phyloP scores from a whole-genome alignment of 208 protist genomes.

The Lotmaria passim region DNA sequence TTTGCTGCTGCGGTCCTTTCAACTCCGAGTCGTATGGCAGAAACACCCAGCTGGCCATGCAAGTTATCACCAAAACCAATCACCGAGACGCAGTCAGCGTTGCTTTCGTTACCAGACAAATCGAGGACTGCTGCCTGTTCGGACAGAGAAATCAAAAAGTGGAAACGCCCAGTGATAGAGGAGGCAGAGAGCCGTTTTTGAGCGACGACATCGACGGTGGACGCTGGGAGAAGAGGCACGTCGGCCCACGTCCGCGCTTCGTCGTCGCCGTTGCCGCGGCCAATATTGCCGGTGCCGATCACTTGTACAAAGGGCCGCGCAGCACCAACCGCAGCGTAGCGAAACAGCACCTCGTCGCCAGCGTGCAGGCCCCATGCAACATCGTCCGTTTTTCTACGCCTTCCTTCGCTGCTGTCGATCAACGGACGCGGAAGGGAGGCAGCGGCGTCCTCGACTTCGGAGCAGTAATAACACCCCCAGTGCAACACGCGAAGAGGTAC shows the following conservation, averaged over 20 bases:
- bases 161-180: constrained; percentile 53
- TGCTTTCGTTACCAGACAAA: background rate
- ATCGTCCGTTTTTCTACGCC: background rate
- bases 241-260: constrained; percentile 28
- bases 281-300: constrained; percentile 62
- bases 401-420: background rate
- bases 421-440: constrained; percentile 60
- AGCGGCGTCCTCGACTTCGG: constrained; percentile 61
- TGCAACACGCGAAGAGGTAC: constrained; percentile 38
- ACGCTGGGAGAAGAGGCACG: constrained; percentile 7
- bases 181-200: constrained; percentile 6
- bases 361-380: constrained; percentile 45
- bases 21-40: background rate
- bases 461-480: constrained; percentile 89
- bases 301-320: constrained; percentile 31
- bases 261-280: constrained; percentile 57
- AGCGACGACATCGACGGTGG: background rate
- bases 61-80: constrained; percentile 86
- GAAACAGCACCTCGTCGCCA: constrained; percentile 66
- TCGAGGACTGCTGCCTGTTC: background rate
- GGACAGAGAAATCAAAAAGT: constrained; percentile 46
- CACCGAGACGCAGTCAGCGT: constrained; percentile 30
- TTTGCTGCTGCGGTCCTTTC: background rate
- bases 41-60: constrained; percentile 69
- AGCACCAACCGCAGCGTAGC: too few relatives aligned